These are phyloP conservation scores for Thecamonas trahens DNA, from an alignment of 78 protist species.

Conservation along the genomic window DNA sequence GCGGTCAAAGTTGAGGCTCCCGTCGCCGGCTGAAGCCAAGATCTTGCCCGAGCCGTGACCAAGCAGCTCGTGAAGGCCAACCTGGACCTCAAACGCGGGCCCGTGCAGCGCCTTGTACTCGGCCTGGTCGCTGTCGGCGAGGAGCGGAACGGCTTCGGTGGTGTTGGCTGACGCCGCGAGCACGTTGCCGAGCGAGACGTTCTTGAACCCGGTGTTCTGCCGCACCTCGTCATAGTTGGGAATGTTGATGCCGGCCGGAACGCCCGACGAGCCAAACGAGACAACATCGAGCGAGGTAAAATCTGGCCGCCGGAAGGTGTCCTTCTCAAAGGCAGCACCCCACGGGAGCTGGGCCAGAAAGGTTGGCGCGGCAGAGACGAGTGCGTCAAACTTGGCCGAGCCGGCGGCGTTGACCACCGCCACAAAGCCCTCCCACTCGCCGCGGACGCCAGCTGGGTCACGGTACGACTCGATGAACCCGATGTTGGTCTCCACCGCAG, in stretches of 20 bases:
- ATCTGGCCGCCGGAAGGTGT: conserved; percentile 58
- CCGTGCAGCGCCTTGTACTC: conserved; percentile 15
- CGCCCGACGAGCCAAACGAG: conserved; percentile 55
- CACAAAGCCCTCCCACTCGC: conserved; percentile 76
- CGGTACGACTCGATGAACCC: conserved; percentile 74
- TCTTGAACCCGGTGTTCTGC: conserved; percentile 68
- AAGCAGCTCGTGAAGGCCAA: conserved; percentile 69
- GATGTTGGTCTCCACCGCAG: conserved; percentile 66
- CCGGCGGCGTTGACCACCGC: conserved; percentile 60
- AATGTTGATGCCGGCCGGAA: conserved; percentile 57
- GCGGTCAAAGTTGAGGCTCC: conserved; percentile 26
- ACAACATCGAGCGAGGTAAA: conserved; percentile 70
- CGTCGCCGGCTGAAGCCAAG: conserved; percentile 13
- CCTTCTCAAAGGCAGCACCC: conserved; percentile 56
- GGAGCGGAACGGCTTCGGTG: conserved; percentile 24
- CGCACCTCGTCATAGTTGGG: conserved; percentile 67
- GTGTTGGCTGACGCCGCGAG: conserved; percentile 21
- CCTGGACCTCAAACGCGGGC: conserved; percentile 63
- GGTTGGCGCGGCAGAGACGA: conserved; percentile 41
- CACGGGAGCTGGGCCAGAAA: conserved; percentile 59
- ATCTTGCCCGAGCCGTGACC: conserved; percentile 78
- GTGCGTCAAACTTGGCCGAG: conserved; percentile 24
- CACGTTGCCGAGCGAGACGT: conserved; percentile 65
- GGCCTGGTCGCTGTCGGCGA: conserved; percentile 37
- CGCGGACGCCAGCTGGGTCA: conserved; percentile 71